Evolutionary conservation across 2,329 filamentous ascomycete genomes (phyloP).

Genomic region (Tolypocladium tropicale): DNA sequence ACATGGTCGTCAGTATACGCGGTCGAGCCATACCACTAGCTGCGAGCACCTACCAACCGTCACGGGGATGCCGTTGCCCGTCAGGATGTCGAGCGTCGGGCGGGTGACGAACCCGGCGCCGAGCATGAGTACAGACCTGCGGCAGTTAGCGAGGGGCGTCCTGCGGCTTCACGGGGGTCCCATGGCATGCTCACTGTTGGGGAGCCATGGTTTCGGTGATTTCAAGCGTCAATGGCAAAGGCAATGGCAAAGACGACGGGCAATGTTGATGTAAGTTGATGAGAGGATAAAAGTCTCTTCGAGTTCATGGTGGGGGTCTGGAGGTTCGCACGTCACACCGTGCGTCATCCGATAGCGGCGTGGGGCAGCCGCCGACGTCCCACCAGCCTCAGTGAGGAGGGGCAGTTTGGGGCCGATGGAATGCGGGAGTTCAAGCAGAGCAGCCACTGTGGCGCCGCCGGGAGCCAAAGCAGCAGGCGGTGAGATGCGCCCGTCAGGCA

Average conservation of each 20-base stretch:
- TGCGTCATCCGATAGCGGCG: neutral
- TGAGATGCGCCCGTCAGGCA: neutral
- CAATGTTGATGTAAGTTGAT: no score
- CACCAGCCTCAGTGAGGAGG: neutral
- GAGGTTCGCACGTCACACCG: neutral
- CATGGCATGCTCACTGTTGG: slow-evolving; percentile 1
- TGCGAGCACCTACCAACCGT: slow-evolving; percentile 47
- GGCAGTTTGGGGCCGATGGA: neutral
- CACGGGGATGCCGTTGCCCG: slow-evolving; percentile 48
- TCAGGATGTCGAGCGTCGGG: slow-evolving; percentile 54
- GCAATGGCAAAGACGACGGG: neutral
- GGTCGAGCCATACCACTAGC: neutral
- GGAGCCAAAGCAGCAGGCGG: neutral
- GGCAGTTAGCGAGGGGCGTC: neutral
- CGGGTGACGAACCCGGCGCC: slow-evolving; percentile 47
- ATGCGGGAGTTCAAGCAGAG: neutral
- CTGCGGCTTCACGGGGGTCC: slow-evolving; percentile 3
- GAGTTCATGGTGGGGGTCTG: neutral
- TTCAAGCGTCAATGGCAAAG: neutral
- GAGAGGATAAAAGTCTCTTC: neutral
- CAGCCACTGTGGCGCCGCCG: neutral
- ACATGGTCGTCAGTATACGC: neutral
- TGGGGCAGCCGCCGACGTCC: no score
- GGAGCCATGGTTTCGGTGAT: slow-evolving; percentile 2
- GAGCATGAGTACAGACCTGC: slow-evolving; percentile 26